Evolutionary conservation across 345 rosid genomes (phyloP).

Genomic region (Melastoma malabathricum): DNA sequence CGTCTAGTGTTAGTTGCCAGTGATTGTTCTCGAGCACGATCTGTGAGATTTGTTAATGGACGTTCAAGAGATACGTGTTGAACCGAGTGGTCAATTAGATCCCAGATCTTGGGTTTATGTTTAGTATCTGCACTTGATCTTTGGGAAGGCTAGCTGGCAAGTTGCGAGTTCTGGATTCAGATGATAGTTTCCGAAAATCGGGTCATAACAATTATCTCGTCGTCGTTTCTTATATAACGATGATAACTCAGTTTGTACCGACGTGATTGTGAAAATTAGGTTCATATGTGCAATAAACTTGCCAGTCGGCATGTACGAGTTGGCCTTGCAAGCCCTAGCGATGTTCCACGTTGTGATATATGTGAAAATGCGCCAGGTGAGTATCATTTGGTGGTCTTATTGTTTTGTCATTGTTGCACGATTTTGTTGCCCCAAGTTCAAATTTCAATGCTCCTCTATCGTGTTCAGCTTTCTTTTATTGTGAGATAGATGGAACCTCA

Average conservation of each 20-base stretch:
- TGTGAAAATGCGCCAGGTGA: constrained; percentile 71
- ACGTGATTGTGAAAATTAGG: constrained; percentile 24
- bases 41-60: too few species aligned
- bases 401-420: neutral
- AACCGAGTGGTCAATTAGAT: neutral
- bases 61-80: too few species aligned
- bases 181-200: too few species aligned
- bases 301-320: constrained; percentile 78
- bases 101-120: constrained; percentile 1
- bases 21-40: too few species aligned
- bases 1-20: too few species aligned
- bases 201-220: neutral
- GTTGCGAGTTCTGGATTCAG: constrained; percentile 1
- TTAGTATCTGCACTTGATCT: neutral
- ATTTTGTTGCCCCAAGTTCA: too few species aligned
- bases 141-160: neutral
- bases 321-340: constrained; percentile 58
- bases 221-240: neutral
- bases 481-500: constrained; percentile 73
- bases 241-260: neutral
- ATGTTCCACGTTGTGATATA: constrained; percentile 60
- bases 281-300: constrained; percentile 71
- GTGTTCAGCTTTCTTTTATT: constrained; percentile 68
- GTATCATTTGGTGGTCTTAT: constrained; percentile 2
- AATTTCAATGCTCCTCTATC: neutral